Base-by-base conservation (phyloP, 148 eudicot species). In the Linanthus parryae region DNA sequence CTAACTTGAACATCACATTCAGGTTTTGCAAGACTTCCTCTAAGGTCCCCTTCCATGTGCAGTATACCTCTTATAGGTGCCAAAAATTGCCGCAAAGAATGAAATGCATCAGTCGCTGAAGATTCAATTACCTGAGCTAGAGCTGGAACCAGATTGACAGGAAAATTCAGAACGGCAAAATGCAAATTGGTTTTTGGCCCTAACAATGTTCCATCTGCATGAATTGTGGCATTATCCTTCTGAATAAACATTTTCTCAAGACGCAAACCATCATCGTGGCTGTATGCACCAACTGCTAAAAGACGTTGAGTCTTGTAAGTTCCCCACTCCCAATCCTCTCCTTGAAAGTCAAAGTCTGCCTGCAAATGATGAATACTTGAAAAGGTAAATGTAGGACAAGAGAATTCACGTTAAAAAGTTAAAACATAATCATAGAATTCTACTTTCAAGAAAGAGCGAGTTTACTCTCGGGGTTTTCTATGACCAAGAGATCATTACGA, bases 271-370 rank as follows among this genome's bases (percentile, higher is more conserved):
- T 85, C 99, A 67, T 82, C 96, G 64, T 82, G 82, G 81, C 86
- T 94, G 78, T 94, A 94, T 54, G 88, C 84, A 46, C 99, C 99
- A 63, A 91, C 83, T 54, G 96, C 96, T 59, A 81, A 77, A 67
- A 94, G 90, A 49, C 83, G 96, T 74, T 88, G 99, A 56, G 95
- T 88, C 59, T 82, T 80, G 66, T 94, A 94, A 30, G 81, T 63
- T 58, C 99, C 99, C 99, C 99, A 94, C 62, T 94, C 99, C 99
- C 99, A 94, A 57, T 94, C 99, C 44, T 94, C 99, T 44, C 99
- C 99, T 59, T 76, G 91, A 61, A 94, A 82, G 76, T 94, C 99
- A 59, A 94, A 94, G 23, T 88, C 99, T 30, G 96, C 99, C 99
- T 94, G 73, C 37, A 63, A 57, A 66, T 27, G 38, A 14, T 56